phyloP scores from a whole-genome alignment of 371 early-diverging fungal species.

The Mortierella sp. region DNA sequence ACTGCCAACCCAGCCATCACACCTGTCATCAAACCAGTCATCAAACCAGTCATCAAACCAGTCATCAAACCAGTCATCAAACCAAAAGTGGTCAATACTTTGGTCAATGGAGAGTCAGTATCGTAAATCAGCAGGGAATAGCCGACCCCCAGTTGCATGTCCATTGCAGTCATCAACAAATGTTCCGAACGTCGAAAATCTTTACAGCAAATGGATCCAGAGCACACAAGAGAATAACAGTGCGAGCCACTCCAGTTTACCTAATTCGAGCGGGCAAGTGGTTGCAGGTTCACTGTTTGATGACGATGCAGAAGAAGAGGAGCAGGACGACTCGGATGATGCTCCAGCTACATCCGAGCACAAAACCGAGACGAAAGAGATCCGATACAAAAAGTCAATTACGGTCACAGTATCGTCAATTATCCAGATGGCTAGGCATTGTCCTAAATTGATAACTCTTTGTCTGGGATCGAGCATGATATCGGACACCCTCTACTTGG shows the following conservation, averaged over 20 bases:
- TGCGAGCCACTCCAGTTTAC: no score
- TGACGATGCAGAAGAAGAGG: background rate
- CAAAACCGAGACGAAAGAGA: constrained; percentile 6
- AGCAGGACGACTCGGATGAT: background rate
- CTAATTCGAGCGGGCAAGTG: no score
- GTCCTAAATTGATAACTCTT: constrained; percentile 62
- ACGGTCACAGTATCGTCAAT: constrained; percentile 70
- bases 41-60: background rate
- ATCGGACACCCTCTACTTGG: constrained; percentile 63
- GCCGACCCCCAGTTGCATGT: background rate
- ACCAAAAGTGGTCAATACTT: constrained; percentile 14
- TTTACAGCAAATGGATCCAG: no score
- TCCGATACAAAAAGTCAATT: constrained; percentile 51
- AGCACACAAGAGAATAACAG: no score
- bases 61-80: constrained; percentile 1
- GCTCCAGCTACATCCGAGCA: background rate
- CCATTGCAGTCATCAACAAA: no score
- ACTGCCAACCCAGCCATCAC: background rate
- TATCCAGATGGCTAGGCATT: constrained; percentile 62
- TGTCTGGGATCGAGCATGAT: constrained; percentile 67
- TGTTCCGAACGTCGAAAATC: no score
- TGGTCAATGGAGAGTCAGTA: constrained; percentile 20
- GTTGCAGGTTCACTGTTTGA: no score
- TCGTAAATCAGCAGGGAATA: background rate
- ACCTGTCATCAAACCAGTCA: background rate